Evolutionary conservation across 2,329 filamentous ascomycete genomes (phyloP).

Genomic region (Beauveria sp.): DNA sequence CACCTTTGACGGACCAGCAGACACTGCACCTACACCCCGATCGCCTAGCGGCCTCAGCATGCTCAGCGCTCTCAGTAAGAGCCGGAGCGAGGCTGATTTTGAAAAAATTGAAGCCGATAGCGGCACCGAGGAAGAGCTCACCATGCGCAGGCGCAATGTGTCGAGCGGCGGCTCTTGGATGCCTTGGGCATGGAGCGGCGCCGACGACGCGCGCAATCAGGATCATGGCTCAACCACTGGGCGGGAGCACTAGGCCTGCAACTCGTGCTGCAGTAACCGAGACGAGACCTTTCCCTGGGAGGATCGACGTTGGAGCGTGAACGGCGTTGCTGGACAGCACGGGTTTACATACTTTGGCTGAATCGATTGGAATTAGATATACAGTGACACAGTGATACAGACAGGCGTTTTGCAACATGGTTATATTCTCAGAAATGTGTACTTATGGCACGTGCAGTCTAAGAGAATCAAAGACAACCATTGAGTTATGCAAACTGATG

Average conservation of each 20-base stretch:
- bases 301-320: conserved; percentile 10
- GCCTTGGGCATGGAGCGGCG: conserved; percentile 38
- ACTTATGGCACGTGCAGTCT: too few relatives aligned
- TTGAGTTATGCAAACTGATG: not conserved
- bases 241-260: conserved; percentile 27
- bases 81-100: conserved; percentile 80
- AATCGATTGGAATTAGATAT: not conserved
- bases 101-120: conserved; percentile 79
- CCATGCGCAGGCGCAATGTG: conserved; percentile 25
- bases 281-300: conserved; percentile 1
- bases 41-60: conserved; percentile 41
- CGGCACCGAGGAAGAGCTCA: conserved; percentile 45
- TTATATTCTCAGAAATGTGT: not conserved
- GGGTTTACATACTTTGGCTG: conserved; percentile 9
- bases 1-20: conserved; percentile 20
- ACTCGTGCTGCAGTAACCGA: not conserved
- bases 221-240: conserved; percentile 29
- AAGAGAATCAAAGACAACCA: not conserved
- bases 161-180: conserved; percentile 33
- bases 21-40: conserved; percentile 30
- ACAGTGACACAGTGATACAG: not conserved
- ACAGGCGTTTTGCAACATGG: not conserved
- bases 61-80: conserved; percentile 61
- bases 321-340: conserved; percentile 9
- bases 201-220: conserved; percentile 10